Conservation (phyloP, 306 rosid genomes). For the Crataegus laevigata region DNA sequence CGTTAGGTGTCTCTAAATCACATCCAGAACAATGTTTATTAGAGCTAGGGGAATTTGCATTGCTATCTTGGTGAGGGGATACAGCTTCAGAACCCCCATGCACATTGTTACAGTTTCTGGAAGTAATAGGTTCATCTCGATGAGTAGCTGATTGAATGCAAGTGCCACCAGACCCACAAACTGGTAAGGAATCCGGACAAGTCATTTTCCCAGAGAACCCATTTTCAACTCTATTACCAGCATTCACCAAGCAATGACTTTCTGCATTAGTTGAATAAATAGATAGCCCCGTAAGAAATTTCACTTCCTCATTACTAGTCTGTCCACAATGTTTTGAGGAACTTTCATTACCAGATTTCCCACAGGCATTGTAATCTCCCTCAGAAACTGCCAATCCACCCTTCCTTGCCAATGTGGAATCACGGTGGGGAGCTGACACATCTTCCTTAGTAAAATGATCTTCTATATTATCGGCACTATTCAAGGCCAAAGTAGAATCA, state of each 20-base stretch:
- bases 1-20: slow-evolving; percentile 26
- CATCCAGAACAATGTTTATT: slow-evolving; percentile 27
- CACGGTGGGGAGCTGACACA: slow-evolving; percentile 16
- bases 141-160: slow-evolving; percentile 27
- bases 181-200: slow-evolving; percentile 28
- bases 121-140: slow-evolving; percentile 23
- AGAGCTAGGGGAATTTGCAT: slow-evolving; percentile 25
- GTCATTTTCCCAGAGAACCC: slow-evolving; percentile 22
- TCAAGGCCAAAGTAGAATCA: slow-evolving; percentile 22
- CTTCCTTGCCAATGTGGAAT: slow-evolving; percentile 23
- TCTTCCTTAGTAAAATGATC: slow-evolving; percentile 22
- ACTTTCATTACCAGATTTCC: slow-evolving; percentile 23
- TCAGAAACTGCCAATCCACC: slow-evolving; percentile 22
- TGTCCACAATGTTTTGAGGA: slow-evolving; percentile 16
- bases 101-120: slow-evolving; percentile 29
- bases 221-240: slow-evolving; percentile 16
- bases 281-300: slow-evolving; percentile 12
- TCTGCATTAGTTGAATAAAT: slow-evolving; percentile 5
- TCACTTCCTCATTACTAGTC: slow-evolving; percentile 6
- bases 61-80: slow-evolving; percentile 27
- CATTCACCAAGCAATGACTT: slow-evolving; percentile 5
- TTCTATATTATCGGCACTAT: slow-evolving; percentile 4
- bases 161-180: slow-evolving; percentile 23
- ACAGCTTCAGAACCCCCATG: slow-evolving; percentile 28
- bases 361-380: slow-evolving; percentile 23